Evolutionary conservation across 345 rosid genomes (phyloP), one percentile per base, ranked within the genome.

Genomic region (Balakata baccata): DNA sequence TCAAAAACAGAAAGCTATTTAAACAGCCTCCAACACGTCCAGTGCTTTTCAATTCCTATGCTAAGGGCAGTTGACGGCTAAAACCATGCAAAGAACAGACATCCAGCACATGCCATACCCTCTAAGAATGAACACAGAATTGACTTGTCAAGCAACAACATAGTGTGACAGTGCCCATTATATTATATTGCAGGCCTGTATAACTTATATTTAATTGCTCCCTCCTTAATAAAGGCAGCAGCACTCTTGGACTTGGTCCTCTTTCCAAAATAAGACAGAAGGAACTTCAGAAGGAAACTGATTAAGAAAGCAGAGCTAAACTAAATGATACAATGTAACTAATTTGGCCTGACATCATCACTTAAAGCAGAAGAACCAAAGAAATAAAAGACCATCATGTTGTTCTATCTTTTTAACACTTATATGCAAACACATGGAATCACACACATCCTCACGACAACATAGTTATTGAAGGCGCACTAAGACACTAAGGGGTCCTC

Each of bases 241-340:
- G 74, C 69, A 68, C 14, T 74, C 81, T 81, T 78, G 79, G 67
- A 79, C 64, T 68, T 63, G 72, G 59, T 52, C 75, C 85, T 78
- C 74, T 79, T 66, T 68, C 57, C 71, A 76, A 77, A 81, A 63
- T 62, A 74, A 70, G 49, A 62, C 34, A 29, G 34, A 52, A 59
- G 64, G 8, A 76, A 70, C 52, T 75, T 58, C 25, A 73, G 46
- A 66, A 43, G 64, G 23, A 53, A 74, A 23, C 10, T 25, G 17
- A 22, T 8, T 29, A 52, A 41, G 62, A 57, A 45, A 68, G 38
- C 39, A 64, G 6, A 39, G 38, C 13, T 13, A 61, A 17, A 39
- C 0, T 70, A 63, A 25, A 53, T 11, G 65, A 72, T 5, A 39
- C 74, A 14, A 29, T 29, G 37, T 66, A 29, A 56, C 18, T 23